A percentile compares a stretch with the other conserved stretches of the same genome.
Conservation (phyloP, 2,329 filamentous ascomycete genomes). For the Amauroascus verrucosus region DNA sequence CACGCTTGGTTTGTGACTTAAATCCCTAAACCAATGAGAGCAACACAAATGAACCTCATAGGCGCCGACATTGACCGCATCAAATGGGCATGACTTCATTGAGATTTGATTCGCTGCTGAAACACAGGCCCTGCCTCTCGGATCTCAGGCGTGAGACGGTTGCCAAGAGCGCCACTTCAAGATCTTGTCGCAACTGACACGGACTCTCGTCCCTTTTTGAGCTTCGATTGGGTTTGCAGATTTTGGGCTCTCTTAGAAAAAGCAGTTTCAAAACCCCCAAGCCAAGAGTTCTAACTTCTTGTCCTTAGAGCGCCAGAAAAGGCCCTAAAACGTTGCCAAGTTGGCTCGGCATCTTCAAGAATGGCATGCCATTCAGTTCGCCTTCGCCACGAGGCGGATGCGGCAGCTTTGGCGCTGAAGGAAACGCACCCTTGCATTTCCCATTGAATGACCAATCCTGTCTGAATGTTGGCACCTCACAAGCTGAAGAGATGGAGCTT, state of each 20-base stretch:
- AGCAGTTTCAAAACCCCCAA: background rate
- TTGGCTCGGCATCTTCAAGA: background rate
- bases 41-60: background rate
- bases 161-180: background rate
- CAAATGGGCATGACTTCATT: background rate
- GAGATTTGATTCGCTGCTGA: background rate
- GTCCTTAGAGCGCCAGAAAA: background rate
- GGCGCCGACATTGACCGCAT: background rate
- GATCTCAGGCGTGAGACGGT: background rate
- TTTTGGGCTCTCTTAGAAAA: background rate
- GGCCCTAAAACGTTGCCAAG: background rate
- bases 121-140: background rate
- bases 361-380: background rate
- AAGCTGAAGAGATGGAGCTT: background rate
- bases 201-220: background rate
- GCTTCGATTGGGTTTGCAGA: background rate
- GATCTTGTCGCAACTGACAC: background rate
- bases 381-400: background rate
- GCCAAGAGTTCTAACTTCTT: too few relatives aligned
- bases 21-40: background rate
- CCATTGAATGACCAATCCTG: background rate
- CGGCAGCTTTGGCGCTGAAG: background rate
- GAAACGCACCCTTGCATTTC: background rate
- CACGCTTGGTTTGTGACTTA: background rate
- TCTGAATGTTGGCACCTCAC: background rate